Evolutionary conservation across 2,329 filamentous ascomycete species (phyloP).

Genomic region (Colletotrichum sp.): DNA sequence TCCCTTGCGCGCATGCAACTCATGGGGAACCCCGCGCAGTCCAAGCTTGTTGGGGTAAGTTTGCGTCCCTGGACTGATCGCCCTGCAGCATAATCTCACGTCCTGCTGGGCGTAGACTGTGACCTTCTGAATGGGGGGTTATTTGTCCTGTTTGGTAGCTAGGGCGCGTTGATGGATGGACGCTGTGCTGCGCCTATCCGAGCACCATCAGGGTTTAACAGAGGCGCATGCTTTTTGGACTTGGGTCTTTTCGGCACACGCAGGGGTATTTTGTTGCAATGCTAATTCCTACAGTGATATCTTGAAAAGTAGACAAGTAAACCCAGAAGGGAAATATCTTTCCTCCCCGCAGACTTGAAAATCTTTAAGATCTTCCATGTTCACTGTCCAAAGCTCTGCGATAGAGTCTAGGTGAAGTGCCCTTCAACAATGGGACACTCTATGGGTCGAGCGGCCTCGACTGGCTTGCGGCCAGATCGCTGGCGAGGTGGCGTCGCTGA

Average conservation of each 20-base stretch:
- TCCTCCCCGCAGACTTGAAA: background rate
- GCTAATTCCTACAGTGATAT: background rate
- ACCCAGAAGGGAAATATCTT: background rate
- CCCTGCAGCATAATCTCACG: background rate
- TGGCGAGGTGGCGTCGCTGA: background rate
- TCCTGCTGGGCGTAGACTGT: background rate
- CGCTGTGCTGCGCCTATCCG: background rate
- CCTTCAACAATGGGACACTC: background rate
- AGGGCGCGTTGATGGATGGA: background rate
- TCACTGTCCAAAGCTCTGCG: background rate
- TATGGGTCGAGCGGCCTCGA: background rate
- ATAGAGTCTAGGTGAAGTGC: background rate
- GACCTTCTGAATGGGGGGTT: background rate
- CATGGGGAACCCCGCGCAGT: background rate
- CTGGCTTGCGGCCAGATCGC: background rate
- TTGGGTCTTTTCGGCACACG: background rate
- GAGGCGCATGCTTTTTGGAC: background rate
- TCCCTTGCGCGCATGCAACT: background rate
- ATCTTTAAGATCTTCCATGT: background rate
- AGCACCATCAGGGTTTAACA: background rate
- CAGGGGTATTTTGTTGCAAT: constrained; percentile 1
- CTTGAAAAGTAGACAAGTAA: background rate
- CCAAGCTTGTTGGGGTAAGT: background rate
- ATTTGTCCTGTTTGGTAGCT: background rate
- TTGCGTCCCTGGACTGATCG: background rate